These are phyloP conservation scores for Stachybotrys elegans DNA, from an alignment of 2,329 filamentous ascomycete genomes.

Conservation along the genomic window DNA sequence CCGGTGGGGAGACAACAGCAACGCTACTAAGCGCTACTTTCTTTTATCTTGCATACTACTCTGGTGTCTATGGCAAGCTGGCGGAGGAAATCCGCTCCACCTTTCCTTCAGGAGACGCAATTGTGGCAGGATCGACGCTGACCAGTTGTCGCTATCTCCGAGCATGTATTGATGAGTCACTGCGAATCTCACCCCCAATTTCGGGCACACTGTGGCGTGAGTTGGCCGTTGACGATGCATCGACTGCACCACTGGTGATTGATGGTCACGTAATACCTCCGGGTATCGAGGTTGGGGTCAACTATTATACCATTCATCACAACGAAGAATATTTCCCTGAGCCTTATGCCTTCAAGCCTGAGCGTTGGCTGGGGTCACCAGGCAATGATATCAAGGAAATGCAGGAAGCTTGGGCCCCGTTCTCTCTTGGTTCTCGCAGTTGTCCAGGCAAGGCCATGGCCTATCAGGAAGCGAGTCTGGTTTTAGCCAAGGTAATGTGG, in stretches of 20 bases:
- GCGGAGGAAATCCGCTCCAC: background rate
- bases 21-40: background rate
- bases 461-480: background rate
- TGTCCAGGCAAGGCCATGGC: background rate
- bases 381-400: background rate
- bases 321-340: conserved; percentile 2
- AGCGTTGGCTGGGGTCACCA: conserved; percentile 1
- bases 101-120: background rate
- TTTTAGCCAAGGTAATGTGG: background rate
- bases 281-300: background rate
- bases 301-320: background rate
- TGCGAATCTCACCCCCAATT: background rate
- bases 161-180: background rate
- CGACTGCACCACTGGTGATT: background rate
- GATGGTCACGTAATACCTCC: conserved; percentile 1
- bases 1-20: conserved; percentile 1
- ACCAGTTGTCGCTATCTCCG: background rate
- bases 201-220: background rate
- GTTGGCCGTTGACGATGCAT: background rate
- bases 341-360: background rate
- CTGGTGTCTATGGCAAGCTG: background rate
- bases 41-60: background rate
- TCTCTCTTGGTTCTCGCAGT: background rate
- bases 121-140: background rate
- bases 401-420: background rate